phyloP scores from a whole-genome alignment of 306 rosid genomes.

The Lathyrus oleraceus region DNA sequence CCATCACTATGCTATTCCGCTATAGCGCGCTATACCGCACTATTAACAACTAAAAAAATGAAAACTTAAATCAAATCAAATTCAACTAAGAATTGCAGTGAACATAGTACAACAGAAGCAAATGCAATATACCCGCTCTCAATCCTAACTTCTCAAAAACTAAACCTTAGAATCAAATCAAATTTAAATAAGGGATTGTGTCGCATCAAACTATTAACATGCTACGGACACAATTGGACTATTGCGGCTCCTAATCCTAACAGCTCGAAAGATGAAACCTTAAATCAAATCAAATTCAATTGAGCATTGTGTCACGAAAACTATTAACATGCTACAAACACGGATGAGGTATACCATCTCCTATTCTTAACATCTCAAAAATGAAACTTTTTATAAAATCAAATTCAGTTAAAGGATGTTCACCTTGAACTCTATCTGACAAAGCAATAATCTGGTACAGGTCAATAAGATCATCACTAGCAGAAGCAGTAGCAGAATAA shows the following conservation, averaged over 20 bases:
- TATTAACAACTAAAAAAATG: not conserved
- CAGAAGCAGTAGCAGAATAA: slow-evolving; percentile 47
- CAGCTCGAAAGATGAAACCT: no score
- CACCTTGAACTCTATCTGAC: slow-evolving; percentile 52
- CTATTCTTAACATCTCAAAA: not conserved
- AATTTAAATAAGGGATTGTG: not conserved
- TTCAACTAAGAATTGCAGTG: no score
- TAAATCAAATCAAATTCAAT: no score
- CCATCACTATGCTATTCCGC: no score
- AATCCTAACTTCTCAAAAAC: not conserved
- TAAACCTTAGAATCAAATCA: not conserved
- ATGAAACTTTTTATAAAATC: not conserved
- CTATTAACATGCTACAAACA: slow-evolving; percentile 11
- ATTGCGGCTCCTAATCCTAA: no score
- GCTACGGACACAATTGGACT: no score
- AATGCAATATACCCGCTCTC: not conserved
- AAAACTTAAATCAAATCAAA: slow-evolving; percentile 2
- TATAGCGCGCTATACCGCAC: no score
- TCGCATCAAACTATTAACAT: no score
- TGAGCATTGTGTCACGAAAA: not conserved
- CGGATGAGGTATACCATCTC: not conserved
- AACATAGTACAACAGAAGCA: not conserved
- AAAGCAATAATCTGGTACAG: slow-evolving; percentile 52
- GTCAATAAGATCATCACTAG: slow-evolving; percentile 46
- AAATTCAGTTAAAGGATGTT: not conserved